phyloP scores from a whole-genome alignment of 768 basidiomycete species.

The Lactarius evosmus region DNA sequence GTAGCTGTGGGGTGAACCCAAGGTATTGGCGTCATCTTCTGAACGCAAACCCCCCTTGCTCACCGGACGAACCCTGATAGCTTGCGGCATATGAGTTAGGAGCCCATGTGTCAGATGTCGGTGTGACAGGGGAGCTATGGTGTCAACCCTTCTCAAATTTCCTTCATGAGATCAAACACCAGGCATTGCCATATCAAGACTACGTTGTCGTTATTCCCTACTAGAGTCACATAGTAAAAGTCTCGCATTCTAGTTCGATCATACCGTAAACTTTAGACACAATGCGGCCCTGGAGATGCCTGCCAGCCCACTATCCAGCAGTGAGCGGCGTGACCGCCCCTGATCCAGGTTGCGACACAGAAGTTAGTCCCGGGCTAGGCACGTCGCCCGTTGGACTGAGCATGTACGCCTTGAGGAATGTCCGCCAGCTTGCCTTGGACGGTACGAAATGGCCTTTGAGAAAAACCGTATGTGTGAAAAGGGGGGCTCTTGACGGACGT shows the following conservation, averaged over 20 bases:
- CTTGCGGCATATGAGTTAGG: background rate
- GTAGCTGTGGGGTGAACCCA: background rate
- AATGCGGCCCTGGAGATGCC: conserved; percentile 6
- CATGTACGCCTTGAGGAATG: conserved; percentile 69
- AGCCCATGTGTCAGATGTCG: conserved; percentile 3
- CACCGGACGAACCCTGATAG: conserved; percentile 5
- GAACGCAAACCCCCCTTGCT: conserved; percentile 2
- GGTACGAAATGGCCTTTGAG: conserved; percentile 78
- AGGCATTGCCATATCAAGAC: conserved; percentile 5
- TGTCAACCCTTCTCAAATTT: background rate
- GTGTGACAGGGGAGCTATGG: background rate
- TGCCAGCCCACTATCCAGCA: background rate
- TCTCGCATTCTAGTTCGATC: conserved; percentile 12
- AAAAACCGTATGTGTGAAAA: background rate
- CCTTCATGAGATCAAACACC: background rate
- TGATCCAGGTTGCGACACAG: conserved; percentile 41
- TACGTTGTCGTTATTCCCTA: conserved; percentile 5
- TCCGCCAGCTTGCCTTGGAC: conserved; percentile 70
- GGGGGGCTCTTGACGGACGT: background rate
- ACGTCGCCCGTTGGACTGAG: conserved; percentile 47
- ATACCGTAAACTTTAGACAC: conserved; percentile 11
- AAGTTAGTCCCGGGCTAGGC: conserved; percentile 42
- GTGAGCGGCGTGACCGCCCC: conserved; percentile 47
- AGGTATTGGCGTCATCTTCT: conserved; percentile 4
- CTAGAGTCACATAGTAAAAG: conserved; percentile 6